Base-by-base conservation (phyloP, 2,329 filamentous ascomycete species). In the Calonectria montana region DNA sequence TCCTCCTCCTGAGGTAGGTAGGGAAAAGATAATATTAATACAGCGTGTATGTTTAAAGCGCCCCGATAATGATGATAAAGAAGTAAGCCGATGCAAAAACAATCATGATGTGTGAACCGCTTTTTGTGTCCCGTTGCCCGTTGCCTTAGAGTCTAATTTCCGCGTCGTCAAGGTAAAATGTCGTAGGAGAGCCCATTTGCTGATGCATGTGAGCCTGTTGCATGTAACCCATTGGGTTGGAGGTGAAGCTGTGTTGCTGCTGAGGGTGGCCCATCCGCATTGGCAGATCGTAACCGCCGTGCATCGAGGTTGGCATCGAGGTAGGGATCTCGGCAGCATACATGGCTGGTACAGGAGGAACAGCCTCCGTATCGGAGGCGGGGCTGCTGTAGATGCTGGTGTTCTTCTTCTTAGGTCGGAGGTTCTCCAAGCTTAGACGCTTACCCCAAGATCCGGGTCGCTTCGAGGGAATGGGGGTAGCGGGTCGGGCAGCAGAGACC, bases 391-490 rank as follows among this genome's bases (percentile, higher is more conserved):
- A 81, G n/a, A 81, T 77, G 23, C 75, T 79, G 15, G 77, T 73
- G 69, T 80, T 80, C 75, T 83, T 82, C 78, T 83, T 84, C 73
- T 79, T 79, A 5, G 83, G 82, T 9, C 82, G 81, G 27, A 84
- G 71, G 69, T 80, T 82, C 71, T 84, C 83, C 72, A 84, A 82
- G 74, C 81, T 83, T 25, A 83, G 77, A 35, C 83, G 76, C 62
- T 83, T 82, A 16, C 81, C 81, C 83, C 83, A 85, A 4, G 83
- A 84, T 29, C 80, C 83, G 25, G 83, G 83, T 67, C 83, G 80
- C 71, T 84, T 84, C 67, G 83, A 79, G 2, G 83, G 83, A 16
- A 82, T 81, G 8, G 83, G 83, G 23, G 83, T 84, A 6, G 81
- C 83, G 7, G 83, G 83, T 7, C 83, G 82, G 35, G 76, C 73